These are phyloP conservation scores for Ophiostoma piceae DNA, from an alignment of 2,329 filamentous ascomycete genomes.

Conservation along the genomic window DNA sequence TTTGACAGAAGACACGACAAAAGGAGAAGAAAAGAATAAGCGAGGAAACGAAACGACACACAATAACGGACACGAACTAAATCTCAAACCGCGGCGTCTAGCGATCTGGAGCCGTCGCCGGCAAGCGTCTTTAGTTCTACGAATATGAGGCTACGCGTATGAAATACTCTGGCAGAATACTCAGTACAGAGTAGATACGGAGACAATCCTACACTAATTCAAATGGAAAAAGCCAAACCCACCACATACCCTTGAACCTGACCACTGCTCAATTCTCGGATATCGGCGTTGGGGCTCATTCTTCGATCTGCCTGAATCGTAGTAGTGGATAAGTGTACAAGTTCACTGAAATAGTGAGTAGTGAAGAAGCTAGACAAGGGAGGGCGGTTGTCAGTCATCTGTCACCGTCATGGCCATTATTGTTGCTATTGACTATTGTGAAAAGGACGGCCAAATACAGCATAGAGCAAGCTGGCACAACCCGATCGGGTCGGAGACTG, in stretches of 20 bases:
- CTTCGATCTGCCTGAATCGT: slow-evolving; percentile 2
- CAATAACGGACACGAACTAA: neutral
- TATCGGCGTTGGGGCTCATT: slow-evolving; percentile 1
- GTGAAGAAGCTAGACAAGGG: neutral
- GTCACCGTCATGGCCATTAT: neutral
- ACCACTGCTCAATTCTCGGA: neutral
- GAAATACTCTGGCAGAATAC: too few species aligned
- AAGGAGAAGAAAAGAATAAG: neutral
- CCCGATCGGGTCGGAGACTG: neutral
- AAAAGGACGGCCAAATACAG: neutral
- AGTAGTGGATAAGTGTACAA: neutral
- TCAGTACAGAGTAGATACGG: too few species aligned
- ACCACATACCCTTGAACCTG: neutral
- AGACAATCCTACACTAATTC: neutral
- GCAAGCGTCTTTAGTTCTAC: slow-evolving; percentile 5
- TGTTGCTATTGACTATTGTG: neutral
- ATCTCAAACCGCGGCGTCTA: slow-evolving; percentile 5
- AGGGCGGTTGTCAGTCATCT: neutral
- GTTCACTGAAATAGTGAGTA: neutral
- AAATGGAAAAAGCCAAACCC: neutral
- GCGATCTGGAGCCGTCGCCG: neutral
- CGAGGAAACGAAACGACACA: neutral
- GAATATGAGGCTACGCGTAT: too few species aligned
- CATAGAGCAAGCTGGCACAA: neutral
- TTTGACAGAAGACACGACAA: neutral